Base-by-base conservation (phyloP, 768 basidiomycete species). In the Tulasnella sp. region DNA sequence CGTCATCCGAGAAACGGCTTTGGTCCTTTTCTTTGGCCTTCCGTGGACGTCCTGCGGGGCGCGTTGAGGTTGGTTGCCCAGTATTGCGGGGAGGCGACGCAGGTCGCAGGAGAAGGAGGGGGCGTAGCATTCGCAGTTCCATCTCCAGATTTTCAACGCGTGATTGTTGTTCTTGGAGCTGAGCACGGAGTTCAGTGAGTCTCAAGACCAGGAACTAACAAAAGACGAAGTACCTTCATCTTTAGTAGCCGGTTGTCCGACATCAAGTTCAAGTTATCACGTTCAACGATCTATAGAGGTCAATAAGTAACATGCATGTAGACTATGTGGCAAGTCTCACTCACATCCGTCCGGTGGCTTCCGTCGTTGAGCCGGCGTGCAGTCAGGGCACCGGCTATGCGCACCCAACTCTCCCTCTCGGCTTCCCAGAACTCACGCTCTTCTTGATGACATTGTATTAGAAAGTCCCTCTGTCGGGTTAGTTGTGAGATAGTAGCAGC, bases 361-460 rank as follows among this genome's bases (percentile, higher is more conserved):
- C 59, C 67, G 40, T 68, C 75, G 57, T 71, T 73, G 42, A 74
- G 70, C 42, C 76, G 66, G 39, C 69, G 77, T 2, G 71, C 65
- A 55, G 84, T 71, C 34, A 87, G 71, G 6, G 81, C 83, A 61
- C 86, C 84, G 0, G 83, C 77, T 62, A 75, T 78, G 55, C 84
- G 71, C 4, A 73, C 75, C 81, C 84, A 87, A 2, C 75, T 71
- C 14, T 78, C 77, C 62, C 75, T 74, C 66, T 86, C 84, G 1
- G 77, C 73, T 31, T 77, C 69, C 81, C 80, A 84, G 35, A 76
- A 72, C 6, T 71, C 70, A n/a, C 75, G 73, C 56, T 84, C 79
- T 53, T 83, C 80, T 39, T 78, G 74, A 6, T 73, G 69, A 37
- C 78, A 75, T 19, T 66, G 67, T 2, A 78, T 59, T 11, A 86